A percentile compares a stretch with the other conserved stretches of the same genome.
Conservation (phyloP, 1,139 yeast species). For the Meyerozyma smithsonii region DNA sequence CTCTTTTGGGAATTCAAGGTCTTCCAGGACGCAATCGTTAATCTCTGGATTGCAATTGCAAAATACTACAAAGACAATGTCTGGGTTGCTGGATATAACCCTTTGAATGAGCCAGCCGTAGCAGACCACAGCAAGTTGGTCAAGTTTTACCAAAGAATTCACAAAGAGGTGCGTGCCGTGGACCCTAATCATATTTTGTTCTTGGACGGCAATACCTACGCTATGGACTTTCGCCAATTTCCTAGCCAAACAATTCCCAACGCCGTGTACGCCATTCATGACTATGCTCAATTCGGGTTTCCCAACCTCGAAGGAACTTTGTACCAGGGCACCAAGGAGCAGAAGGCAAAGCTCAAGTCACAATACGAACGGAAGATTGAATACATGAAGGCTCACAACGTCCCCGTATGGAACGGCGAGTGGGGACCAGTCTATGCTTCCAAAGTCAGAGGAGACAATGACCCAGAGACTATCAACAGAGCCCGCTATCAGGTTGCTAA, state of each 20-base stretch:
- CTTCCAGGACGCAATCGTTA: conserved; percentile 37
- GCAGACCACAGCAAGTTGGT: conserved; percentile 33
- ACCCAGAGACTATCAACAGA: conserved; percentile 29
- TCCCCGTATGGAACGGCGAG: conserved; percentile 51
- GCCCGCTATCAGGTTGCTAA: conserved; percentile 35
- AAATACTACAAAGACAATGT: conserved; percentile 35
- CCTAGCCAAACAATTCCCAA: conserved; percentile 30
- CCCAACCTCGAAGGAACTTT: conserved; percentile 28
- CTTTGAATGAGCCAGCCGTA: conserved; percentile 44
- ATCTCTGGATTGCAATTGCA: conserved; percentile 40
- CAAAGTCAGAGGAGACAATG: conserved; percentile 32
- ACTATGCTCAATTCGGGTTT: conserved; percentile 37
- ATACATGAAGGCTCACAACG: conserved; percentile 27
- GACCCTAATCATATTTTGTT: conserved; percentile 43
- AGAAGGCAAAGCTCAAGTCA: conserved; percentile 24
- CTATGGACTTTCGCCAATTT: conserved; percentile 43
- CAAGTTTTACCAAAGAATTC: conserved; percentile 29
- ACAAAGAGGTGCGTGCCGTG: conserved; percentile 29
- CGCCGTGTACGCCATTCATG: conserved; percentile 44
- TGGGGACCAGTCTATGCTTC: conserved; percentile 47
- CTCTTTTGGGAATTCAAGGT: conserved; percentile 42
- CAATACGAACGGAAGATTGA: conserved; percentile 39
- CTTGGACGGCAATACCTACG: conserved; percentile 44
- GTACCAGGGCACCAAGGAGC: conserved; percentile 27
- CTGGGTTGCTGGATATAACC: conserved; percentile 47